A percentile compares a stretch with the other conserved stretches of the same genome.
Evolutionary conservation across 2,329 filamentous ascomycete species (phyloP).

Genomic region (Delphinella strobiligena): DNA sequence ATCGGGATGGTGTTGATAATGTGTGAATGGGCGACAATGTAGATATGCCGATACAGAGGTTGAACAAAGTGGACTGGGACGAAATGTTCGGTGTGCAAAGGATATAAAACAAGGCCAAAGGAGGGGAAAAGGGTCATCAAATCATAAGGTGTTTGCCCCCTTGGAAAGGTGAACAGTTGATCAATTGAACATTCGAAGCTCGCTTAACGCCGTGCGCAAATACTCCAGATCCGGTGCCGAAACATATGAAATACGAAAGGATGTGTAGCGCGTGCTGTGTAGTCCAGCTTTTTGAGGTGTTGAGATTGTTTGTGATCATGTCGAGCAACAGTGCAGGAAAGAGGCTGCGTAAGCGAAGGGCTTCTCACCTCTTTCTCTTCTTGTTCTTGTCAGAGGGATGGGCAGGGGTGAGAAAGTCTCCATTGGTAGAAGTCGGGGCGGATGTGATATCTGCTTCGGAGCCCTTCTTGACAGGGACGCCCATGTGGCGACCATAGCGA

Average conservation of each 20-base stretch:
- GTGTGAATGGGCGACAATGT: too few species aligned
- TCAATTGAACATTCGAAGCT: neutral
- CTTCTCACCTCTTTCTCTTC: conserved; percentile 51
- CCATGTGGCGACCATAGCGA: conserved; percentile 65
- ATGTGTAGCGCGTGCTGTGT: neutral
- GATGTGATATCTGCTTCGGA: conserved; percentile 11
- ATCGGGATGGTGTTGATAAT: too few species aligned
- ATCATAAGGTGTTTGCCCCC: neutral
- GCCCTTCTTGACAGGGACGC: conserved; percentile 51
- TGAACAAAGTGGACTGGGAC: too few species aligned
- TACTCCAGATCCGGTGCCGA: neutral
- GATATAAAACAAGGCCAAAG: neutral
- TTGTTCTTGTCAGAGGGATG: conserved; percentile 46
- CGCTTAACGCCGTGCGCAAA: neutral
- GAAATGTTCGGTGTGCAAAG: neutral
- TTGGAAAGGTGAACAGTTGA: too few species aligned
- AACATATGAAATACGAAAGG: neutral
- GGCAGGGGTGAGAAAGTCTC: conserved; percentile 22
- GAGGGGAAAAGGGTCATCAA: neutral
- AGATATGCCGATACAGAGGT: too few species aligned
- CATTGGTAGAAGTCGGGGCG: conserved; percentile 18
- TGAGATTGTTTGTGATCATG: too few species aligned
- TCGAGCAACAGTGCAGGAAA: too few species aligned
- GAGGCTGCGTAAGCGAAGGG: neutral
- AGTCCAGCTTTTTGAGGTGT: too few species aligned